Percentiles rank a stretch among this genome's conserved stretches.
These are phyloP conservation scores for Scytalidium sp. DNA, from an alignment of 2,329 filamentous ascomycete species.

Conservation along the genomic window DNA sequence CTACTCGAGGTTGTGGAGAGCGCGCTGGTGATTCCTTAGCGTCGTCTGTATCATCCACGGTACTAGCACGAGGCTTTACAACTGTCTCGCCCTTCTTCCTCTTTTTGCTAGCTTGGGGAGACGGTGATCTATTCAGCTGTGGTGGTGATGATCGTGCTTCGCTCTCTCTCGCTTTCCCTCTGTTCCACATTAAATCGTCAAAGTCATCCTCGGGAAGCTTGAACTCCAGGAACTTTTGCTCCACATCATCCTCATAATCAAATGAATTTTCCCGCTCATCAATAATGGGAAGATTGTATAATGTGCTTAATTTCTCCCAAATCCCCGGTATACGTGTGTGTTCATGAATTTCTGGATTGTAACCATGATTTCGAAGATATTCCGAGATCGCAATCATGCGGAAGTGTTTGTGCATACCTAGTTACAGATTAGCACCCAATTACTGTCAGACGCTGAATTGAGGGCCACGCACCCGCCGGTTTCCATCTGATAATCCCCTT, in stretches of 20 bases:
- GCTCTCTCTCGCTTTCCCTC: slow-evolving; percentile 15
- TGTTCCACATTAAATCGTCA: slow-evolving; percentile 24
- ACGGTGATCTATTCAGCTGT: slow-evolving; percentile 19
- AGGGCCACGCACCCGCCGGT: slow-evolving; percentile 68
- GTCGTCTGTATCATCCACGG: slow-evolving; percentile 51
- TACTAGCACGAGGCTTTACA: slow-evolving; percentile 38
- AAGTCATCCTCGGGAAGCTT: slow-evolving; percentile 49
- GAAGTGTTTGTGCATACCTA: slow-evolving; percentile 92
- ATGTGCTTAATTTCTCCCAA: slow-evolving; percentile 79
- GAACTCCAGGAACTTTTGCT: slow-evolving; percentile 65
- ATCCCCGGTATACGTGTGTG: slow-evolving; percentile 91
- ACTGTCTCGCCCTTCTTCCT: slow-evolving; percentile 31
- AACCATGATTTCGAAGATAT: slow-evolving; percentile 75
- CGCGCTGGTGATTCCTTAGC: slow-evolving; percentile 39
- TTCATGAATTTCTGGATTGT: slow-evolving; percentile 63
- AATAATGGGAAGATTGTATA: slow-evolving; percentile 83
- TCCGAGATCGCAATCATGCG: slow-evolving; percentile 85
- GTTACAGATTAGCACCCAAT: slow-evolving; percentile 9
- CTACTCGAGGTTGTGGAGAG: slow-evolving; percentile 37
- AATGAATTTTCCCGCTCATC: slow-evolving; percentile 73
- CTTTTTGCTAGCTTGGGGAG: slow-evolving; percentile 18
- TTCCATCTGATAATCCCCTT: slow-evolving; percentile 95
- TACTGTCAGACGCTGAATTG: slow-evolving; percentile 2
- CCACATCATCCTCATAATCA: slow-evolving; percentile 45
- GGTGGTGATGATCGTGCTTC: slow-evolving; percentile 30